Evolutionary conservation across 140 eudicot genomes (phyloP), one percentile per base, ranked within the genome.

Genomic region (Anethum foeniculum): DNA sequence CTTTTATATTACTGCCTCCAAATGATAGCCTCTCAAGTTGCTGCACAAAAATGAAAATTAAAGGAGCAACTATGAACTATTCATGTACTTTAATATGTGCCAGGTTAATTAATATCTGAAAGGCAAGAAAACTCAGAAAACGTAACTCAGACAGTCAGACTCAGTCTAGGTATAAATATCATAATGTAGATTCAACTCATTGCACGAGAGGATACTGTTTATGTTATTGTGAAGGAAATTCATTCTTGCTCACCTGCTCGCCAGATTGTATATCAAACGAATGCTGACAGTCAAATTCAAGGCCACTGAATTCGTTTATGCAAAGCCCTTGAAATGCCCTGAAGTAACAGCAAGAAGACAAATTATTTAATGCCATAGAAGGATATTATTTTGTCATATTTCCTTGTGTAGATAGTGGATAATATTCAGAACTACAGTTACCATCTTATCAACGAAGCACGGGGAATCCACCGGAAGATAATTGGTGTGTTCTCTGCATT

Each of bases 251-350:
- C 81, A 91, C 99, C 93, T 93, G 99, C 83, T 95, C 97, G 51
- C 99, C 99, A n/a, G 93, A 78, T 84, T 92, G 93, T 83, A 95
- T 58, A 84, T 95, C 99, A 62, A 83, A 92, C 43, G 97, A 86
- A 81, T 92, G 75, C 84, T 90, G 89, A 85, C 91, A 93, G 81
- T 95, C 99, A 83, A 95, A 95, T 71, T 87, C 48, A 54, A 95
- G 97, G 32, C 97, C 99, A 49, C 81, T 87, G 77, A 95, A 89
- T 85, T 95, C 99, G 79, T 95, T 95, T 69, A 95, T 95, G 91
- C 97, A 92, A 84, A 95, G 91, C 82, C 99, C 99, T 88, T 95
- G 97, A 81, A 92, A 94, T 19, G 97, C 99, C 99, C 99, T 94
- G 91, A 78, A 82, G 75, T 28, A 54, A 82, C 77, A 77, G 80